Evolutionary conservation across 2,329 filamentous ascomycete species (phyloP).

Genomic region (Alternaria sp.): DNA sequence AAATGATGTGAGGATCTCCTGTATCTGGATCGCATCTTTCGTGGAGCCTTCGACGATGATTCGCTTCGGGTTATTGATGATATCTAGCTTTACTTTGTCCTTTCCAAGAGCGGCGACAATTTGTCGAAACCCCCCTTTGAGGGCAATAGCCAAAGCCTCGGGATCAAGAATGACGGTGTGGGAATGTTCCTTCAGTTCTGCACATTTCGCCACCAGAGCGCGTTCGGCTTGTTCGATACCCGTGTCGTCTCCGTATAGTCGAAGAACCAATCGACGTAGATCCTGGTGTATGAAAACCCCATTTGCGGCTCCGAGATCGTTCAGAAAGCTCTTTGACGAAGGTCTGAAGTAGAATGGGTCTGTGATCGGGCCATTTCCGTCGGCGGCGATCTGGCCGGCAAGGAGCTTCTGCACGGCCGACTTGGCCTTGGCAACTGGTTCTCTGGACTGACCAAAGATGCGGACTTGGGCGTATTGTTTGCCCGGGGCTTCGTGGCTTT

Average conservation of each 20-base stretch:
- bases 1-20: conserved; percentile 17
- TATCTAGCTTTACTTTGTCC: conserved; percentile 27
- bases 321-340: not conserved
- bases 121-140: conserved; percentile 26
- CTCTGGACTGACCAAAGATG: not conserved
- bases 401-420: not conserved
- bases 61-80: conserved; percentile 25
- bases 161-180: conserved; percentile 23
- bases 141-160: conserved; percentile 9
- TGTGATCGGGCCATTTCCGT: not conserved
- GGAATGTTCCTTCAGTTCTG: conserved; percentile 9
- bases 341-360: not conserved
- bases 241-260: not conserved
- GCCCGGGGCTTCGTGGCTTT: not conserved
- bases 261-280: not conserved
- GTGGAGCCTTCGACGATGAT: conserved; percentile 27
- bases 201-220: not conserved
- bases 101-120: conserved; percentile 26
- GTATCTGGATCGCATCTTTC: conserved; percentile 12
- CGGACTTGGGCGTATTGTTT: not conserved
- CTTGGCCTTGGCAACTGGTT: not conserved
- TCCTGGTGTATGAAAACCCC: not conserved
- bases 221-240: not conserved
- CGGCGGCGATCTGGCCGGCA: not conserved
- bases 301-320: not conserved